These are phyloP conservation scores for Hortaea werneckii DNA, from an alignment of 2,329 filamentous ascomycete genomes.

Conservation along the genomic window DNA sequence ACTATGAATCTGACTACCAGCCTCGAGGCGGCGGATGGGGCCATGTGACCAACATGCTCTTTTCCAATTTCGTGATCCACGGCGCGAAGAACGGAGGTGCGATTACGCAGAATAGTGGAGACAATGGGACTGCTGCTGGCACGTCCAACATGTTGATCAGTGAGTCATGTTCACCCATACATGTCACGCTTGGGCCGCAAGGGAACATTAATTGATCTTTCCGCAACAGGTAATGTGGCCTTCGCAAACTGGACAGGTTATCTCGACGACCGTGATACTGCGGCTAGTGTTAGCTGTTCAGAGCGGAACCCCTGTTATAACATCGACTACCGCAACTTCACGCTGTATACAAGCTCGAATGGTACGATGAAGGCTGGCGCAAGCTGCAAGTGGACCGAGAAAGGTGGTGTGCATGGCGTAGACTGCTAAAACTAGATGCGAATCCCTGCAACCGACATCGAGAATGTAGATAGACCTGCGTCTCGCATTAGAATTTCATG, in stretches of 20 bases:
- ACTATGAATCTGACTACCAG: slow-evolving; percentile 40
- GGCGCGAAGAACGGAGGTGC: slow-evolving; percentile 35
- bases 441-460: no score
- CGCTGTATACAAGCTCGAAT: slow-evolving; percentile 14
- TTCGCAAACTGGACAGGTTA: slow-evolving; percentile 45
- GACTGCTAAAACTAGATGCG: neutral
- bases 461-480: no score
- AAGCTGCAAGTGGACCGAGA: slow-evolving; percentile 28
- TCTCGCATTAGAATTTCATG: no score
- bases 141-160: slow-evolving; percentile 43
- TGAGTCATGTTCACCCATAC: no score
- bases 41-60: slow-evolving; percentile 40
- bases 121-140: slow-evolving; percentile 39
- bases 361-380: slow-evolving; percentile 23
- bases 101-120: slow-evolving; percentile 41
- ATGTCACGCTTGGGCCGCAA: neutral
- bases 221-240: slow-evolving; percentile 19
- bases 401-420: slow-evolving; percentile 30
- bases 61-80: slow-evolving; percentile 41
- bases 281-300: slow-evolving; percentile 32
- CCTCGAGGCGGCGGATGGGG: slow-evolving; percentile 47
- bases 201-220: neutral
- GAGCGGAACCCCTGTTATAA: slow-evolving; percentile 40
- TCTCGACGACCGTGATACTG: slow-evolving; percentile 17
- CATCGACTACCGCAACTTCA: slow-evolving; percentile 23